phyloP scores from a whole-genome alignment of 768 basidiomycete genomes.

The Suillus spraguei region DNA sequence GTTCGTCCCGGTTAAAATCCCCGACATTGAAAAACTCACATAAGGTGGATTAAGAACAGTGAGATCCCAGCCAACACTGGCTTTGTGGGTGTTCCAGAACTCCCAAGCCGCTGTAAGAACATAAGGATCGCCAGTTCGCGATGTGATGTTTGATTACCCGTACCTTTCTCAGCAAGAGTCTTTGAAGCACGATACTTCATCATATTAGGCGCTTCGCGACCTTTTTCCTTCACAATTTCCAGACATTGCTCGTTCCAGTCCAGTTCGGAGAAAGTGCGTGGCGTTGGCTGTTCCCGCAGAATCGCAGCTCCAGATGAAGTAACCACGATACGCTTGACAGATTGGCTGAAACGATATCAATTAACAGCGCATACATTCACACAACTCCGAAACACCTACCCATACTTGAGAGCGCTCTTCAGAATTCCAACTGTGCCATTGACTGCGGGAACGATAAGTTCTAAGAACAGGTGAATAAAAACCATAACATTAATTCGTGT shows the following conservation, averaged over 20 bases:
- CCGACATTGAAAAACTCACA: slow-evolving; percentile 22
- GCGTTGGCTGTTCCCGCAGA: slow-evolving; percentile 28
- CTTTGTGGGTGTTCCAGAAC: slow-evolving; percentile 38
- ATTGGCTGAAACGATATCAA: slow-evolving; percentile 28
- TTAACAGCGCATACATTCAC: neutral
- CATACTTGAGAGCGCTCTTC: slow-evolving; percentile 55
- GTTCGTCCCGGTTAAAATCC: neutral
- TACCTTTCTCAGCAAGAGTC: slow-evolving; percentile 63
- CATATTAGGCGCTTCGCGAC: slow-evolving; percentile 39
- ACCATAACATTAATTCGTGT: neutral
- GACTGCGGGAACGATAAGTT: slow-evolving; percentile 71
- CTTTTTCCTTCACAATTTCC: slow-evolving; percentile 47
- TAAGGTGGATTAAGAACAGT: slow-evolving; percentile 42
- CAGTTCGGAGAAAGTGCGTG: slow-evolving; percentile 42
- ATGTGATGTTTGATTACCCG: neutral
- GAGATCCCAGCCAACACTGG: slow-evolving; percentile 40
- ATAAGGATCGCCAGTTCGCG: neutral
- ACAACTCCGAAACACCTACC: slow-evolving; percentile 33
- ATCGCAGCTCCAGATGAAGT: slow-evolving; percentile 65
- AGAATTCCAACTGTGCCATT: slow-evolving; percentile 69
- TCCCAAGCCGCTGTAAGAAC: slow-evolving; percentile 48
- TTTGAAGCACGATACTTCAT: slow-evolving; percentile 64
- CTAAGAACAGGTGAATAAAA: slow-evolving; percentile 31
- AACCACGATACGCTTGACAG: slow-evolving; percentile 68
- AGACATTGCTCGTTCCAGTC: slow-evolving; percentile 61